Evolutionary conservation across 495 filamentous ascomycete species (phyloP).

Genomic region (Xylaria grammica): DNA sequence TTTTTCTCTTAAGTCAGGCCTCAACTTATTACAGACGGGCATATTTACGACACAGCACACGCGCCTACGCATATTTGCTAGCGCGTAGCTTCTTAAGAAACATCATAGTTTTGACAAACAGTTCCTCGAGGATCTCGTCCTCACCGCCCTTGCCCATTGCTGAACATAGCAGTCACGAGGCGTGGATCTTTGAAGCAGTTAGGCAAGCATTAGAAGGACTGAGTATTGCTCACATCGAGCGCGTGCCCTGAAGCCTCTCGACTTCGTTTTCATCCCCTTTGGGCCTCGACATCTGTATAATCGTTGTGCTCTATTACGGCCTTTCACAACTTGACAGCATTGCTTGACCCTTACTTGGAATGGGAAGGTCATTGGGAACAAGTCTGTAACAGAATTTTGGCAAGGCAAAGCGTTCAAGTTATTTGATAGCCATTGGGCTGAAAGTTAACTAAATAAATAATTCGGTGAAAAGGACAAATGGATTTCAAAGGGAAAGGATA

Average conservation of each 20-base stretch:
- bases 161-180: conserved; percentile 89
- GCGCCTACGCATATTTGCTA: not conserved
- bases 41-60: not conserved
- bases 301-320: too few species aligned
- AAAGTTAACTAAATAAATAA: not conserved
- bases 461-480: conserved; percentile 66
- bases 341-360: not conserved
- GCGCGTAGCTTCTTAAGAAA: not conserved
- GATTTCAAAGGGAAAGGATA: conserved; percentile 11
- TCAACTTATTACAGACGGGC: too few species aligned
- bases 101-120: conserved; percentile 27
- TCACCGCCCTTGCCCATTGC: conserved; percentile 71
- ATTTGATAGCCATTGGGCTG: not conserved
- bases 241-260: not conserved
- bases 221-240: conserved; percentile 72
- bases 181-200: conserved; percentile 89
- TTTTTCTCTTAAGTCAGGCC: conserved; percentile 8
- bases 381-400: conserved; percentile 86
- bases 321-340: not conserved
- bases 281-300: not conserved
- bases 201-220: conserved; percentile 77
- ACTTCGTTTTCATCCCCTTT: not conserved
- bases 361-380: conserved; percentile 73
- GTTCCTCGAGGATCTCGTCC: conserved; percentile 58
- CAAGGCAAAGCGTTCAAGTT: conserved; percentile 90